Conservation (phyloP, 306 rosid species). For the Fagus crenata region DNA sequence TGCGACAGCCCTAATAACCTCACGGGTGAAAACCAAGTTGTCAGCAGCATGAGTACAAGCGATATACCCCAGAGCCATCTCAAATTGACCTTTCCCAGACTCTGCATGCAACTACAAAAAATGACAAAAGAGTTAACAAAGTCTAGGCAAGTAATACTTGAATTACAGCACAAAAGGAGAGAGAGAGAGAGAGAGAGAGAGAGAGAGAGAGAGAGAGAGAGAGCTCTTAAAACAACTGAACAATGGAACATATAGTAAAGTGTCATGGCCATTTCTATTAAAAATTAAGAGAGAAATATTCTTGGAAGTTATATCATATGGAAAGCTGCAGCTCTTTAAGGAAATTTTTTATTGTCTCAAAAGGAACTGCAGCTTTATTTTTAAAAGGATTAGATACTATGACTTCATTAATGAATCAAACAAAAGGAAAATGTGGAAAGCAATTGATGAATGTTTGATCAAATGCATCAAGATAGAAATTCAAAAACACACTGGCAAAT, state of each 20-base stretch:
- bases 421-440: not conserved
- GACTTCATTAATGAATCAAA: not conserved
- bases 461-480: not conserved
- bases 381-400: not conserved
- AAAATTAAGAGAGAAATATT: not conserved
- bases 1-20: slow-evolving; percentile 68
- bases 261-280: not conserved
- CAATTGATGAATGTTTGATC: not conserved
- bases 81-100: slow-evolving; percentile 89
- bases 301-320: too few species aligned
- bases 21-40: slow-evolving; percentile 70
- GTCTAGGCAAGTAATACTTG: slow-evolving; percentile 10
- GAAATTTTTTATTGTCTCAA: too few species aligned
- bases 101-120: slow-evolving; percentile 72
- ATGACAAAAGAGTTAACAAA: slow-evolving; percentile 15
- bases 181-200: too few species aligned
- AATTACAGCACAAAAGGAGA: not conserved
- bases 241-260: not conserved
- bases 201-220: not conserved
- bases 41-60: slow-evolving; percentile 69
- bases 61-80: slow-evolving; percentile 57
- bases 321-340: too few species aligned
- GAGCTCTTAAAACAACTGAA: not conserved
- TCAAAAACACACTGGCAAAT: not conserved
- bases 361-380: not conserved